These are phyloP conservation scores for Chytriomyces confervae DNA, from an alignment of 192 early-diverging fungal genomes.

Conservation along the genomic window DNA sequence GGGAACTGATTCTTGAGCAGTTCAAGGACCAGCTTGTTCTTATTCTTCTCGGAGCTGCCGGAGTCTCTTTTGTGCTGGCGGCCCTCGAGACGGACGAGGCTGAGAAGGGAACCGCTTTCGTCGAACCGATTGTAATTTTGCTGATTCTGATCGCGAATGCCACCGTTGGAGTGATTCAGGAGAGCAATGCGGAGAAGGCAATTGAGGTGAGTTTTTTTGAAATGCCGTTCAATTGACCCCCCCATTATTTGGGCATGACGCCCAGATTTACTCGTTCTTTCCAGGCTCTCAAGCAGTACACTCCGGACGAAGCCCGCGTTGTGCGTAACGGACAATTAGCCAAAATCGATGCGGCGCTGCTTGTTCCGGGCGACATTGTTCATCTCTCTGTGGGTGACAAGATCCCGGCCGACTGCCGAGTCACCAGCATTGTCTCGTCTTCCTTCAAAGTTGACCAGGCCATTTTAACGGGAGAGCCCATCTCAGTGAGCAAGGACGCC, in stretches of 20 bases:
- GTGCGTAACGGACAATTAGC: constrained; percentile 73
- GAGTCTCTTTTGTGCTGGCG: constrained; percentile 91
- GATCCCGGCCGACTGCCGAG: constrained; percentile 92
- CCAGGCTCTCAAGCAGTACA: constrained; percentile 91
- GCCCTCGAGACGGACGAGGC: constrained; percentile 76
- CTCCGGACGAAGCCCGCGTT: constrained; percentile 94
- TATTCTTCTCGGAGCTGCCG: constrained; percentile 89
- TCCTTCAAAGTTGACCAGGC: constrained; percentile 95
- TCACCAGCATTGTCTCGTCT: constrained; percentile 79
- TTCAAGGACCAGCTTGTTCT: constrained; percentile 98
- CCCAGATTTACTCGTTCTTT: constrained; percentile 1
- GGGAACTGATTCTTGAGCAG: constrained; percentile 93
- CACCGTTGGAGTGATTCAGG: constrained; percentile 95
- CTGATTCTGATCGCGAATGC: constrained; percentile 98
- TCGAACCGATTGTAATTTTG: constrained; percentile 97
- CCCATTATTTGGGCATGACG: background rate
- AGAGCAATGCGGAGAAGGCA: constrained; percentile 95
- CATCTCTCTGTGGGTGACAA: constrained; percentile 92
- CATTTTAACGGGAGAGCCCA: constrained; percentile 93
- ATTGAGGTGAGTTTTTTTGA: constrained; percentile 73
- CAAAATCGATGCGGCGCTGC: constrained; percentile 74
- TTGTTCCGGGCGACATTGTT: constrained; percentile 98
- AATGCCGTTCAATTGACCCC: background rate
- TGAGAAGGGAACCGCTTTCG: constrained; percentile 82
- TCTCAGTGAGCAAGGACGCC: constrained; percentile 84